These are phyloP conservation scores for Jamesozyma piceae DNA, from an alignment of 805 yeast species.

Conservation along the genomic window DNA sequence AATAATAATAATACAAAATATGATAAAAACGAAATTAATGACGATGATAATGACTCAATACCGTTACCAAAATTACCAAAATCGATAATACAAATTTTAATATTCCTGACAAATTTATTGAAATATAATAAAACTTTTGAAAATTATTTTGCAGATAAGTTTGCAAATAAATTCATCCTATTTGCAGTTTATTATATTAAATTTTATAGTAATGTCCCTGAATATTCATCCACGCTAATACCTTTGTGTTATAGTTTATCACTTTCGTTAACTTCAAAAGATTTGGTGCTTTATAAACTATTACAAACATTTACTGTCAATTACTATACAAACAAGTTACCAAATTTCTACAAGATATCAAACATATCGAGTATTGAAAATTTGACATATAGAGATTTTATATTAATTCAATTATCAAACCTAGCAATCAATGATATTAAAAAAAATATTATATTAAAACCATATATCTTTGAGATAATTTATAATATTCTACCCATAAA, in stretches of 20 bases:
- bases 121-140: constrained; percentile 61
- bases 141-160: constrained; percentile 35
- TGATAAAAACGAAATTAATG: constrained; percentile 1
- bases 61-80: constrained; percentile 32
- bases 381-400: constrained; percentile 54
- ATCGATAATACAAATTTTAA: constrained; percentile 50
- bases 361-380: constrained; percentile 29
- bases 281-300: constrained; percentile 32
- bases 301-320: constrained; percentile 37
- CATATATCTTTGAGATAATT: constrained; percentile 47
- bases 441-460: constrained; percentile 23
- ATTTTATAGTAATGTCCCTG: constrained; percentile 29
- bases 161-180: constrained; percentile 46
- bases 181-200: constrained; percentile 49
- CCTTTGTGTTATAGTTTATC: constrained; percentile 45
- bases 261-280: constrained; percentile 40
- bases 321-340: constrained; percentile 42
- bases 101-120: constrained; percentile 65
- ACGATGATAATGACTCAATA: constrained; percentile 8
- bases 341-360: constrained; percentile 40
- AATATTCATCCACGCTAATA: constrained; percentile 29
- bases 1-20: constrained; percentile 4
- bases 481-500: constrained; percentile 50
- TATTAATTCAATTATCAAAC: constrained; percentile 44
- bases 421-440: constrained; percentile 34